These are phyloP conservation scores for Pleurotus salmoneostramineus DNA, from an alignment of 768 basidiomycete species.

Conservation along the genomic window DNA sequence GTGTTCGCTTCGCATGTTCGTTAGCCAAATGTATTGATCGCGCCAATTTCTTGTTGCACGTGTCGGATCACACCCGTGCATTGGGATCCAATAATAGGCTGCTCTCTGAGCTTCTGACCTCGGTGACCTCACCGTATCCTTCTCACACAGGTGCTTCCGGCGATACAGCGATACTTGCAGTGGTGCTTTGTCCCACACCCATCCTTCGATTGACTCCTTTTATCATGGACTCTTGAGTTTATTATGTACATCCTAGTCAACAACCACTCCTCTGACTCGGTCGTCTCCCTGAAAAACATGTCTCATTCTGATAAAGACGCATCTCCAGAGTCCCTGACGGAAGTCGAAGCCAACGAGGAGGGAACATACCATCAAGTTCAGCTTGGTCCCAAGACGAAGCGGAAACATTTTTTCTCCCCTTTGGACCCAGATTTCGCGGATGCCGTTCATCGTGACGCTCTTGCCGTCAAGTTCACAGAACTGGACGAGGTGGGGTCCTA, in stretches of 20 bases:
- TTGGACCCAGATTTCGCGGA: conserved; percentile 42
- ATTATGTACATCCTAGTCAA: background rate
- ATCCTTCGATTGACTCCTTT: background rate
- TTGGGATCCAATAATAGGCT: too few species aligned
- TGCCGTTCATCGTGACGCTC: conserved; percentile 40
- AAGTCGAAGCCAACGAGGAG: conserved; percentile 10
- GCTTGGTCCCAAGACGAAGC: conserved; percentile 31
- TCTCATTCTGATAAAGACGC: background rate
- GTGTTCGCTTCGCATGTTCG: background rate
- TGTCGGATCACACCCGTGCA: background rate
- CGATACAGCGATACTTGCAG: background rate
- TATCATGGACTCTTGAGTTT: background rate
- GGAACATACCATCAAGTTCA: conserved; percentile 40
- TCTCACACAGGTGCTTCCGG: background rate
- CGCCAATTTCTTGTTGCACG: background rate
- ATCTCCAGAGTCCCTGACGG: background rate
- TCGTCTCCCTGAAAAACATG: background rate
- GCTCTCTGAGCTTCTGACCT: background rate
- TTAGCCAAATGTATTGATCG: background rate
- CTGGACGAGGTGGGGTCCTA: background rate
- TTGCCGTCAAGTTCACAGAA: conserved; percentile 1
- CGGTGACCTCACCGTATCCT: background rate
- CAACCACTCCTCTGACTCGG: background rate
- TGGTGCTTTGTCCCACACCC: background rate
- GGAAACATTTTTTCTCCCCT: conserved; percentile 45